Evolutionary conservation across 1,139 yeast species (phyloP), one percentile per base, ranked within the genome.

Genomic region (Pichia sp.): DNA sequence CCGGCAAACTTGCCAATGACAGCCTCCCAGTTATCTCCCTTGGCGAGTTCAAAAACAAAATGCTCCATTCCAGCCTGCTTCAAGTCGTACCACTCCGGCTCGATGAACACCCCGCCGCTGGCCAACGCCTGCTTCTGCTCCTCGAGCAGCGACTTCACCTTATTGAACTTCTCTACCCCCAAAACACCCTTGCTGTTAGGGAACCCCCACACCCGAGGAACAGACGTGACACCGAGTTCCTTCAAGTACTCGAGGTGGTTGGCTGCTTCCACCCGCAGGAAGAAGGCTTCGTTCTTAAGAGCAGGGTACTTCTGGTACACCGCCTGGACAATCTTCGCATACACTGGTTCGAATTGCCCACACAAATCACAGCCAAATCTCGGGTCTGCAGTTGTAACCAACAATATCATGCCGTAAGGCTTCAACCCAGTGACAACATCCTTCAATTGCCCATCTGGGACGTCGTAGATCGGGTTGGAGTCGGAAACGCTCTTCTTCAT

Each of bases 201-300:
- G 55, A 81, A 75, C 3, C 85, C 71, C 81, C 90, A 81, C 10
- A 84, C 61, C 58, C 81, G 84, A 1, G 95, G 93, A 2, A 85
- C 79, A 3, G 80, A 71, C 4, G 67, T 68, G 54, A 85, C 64
- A 4, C 71, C 67, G 51, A 84, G 63, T 27, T 69, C 67, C 31
- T 70, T 66, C 58, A 81, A 78, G 12, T 73, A 61, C 50, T 76
- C 72, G 9, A 72, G 62, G 38, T 74, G 72, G 43, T 76, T 74
- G 3, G 68, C 66, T 29, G 81, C 76, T 60, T 86, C 92, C 14
- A 81, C 75, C 48, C 72, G 72, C 33, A 75, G 71, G 62, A 85
- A 81, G 59, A 75, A 74, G 7, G 82, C 70, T 41, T 71, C 67
- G 54, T 73, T 66, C 38, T 71, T 59, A 4, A 60, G 56, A 6